Base-by-base conservation (phyloP, 73 alveolate species). In the Stentor coeruleus region DNA sequence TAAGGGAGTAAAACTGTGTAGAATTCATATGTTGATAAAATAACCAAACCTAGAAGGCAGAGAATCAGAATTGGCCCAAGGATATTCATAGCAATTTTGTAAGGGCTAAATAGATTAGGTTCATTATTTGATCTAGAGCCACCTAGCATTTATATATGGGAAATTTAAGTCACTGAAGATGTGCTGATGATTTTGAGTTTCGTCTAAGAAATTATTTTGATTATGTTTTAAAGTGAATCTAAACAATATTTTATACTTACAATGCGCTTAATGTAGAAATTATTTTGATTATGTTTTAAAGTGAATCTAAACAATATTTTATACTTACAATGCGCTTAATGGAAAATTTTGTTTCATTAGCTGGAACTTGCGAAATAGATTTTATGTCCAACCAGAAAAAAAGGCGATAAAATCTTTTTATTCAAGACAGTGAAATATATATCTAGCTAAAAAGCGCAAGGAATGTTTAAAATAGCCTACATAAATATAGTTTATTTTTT, bases 51-150 rank as follows among this genome's bases (percentile, higher is more conserved):
- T 28, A 20, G 14, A 28, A 33, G 2, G 37, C 40, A 20, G 37
- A 66, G 40, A 11, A 66, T 66, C 1, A 66, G 39, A 26, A 66
- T 20, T 1, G 79, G 79, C 1, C 79, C 79, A 28, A 66, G 79
- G 39, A 66, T 66, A 11, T 40, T 20, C 79, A 66, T 66, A 2
- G 33, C 0, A 57, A 57, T 57, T n/a, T 57, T 57, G 2, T n/a
- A n/a, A n/a, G n/a, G n/a, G n/a, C n/a, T n/a, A n/a, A n/a, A n/a
- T n/a, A n/a, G n/a, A n/a, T n/a, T n/a, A n/a, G n/a, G n/a, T n/a
- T n/a, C n/a, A n/a, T n/a, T n/a, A n/a, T n/a, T n/a, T n/a, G n/a
- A n/a, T n/a, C n/a, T n/a, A n/a, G n/a, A n/a, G n/a, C n/a, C n/a
- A n/a, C n/a, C n/a, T n/a, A n/a, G n/a, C n/a, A n/a, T n/a, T n/a